A percentile compares a stretch with the other conserved stretches of the same genome.
phyloP scores from a whole-genome alignment of 164 flowering plant genomes.

The Akebia trifoliata region DNA sequence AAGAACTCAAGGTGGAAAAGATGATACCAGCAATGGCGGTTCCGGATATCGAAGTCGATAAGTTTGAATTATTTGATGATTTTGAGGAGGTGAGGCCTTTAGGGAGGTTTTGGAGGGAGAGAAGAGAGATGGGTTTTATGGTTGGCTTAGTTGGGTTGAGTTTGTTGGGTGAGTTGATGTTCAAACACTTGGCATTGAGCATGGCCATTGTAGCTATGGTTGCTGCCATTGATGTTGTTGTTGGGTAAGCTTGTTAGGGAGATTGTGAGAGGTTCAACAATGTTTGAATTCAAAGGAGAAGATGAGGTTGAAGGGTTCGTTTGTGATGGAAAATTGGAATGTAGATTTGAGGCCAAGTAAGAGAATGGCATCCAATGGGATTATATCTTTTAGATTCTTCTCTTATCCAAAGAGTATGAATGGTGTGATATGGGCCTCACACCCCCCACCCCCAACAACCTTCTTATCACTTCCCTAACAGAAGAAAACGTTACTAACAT shows the following conservation, averaged over 20 bases:
- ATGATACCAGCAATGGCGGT: constrained; percentile 68
- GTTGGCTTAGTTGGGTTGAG: constrained; percentile 31
- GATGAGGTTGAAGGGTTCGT: not conserved
- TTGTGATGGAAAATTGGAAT: constrained; percentile 6
- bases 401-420: constrained; percentile 24
- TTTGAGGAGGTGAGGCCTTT: constrained; percentile 37
- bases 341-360: constrained; percentile 6
- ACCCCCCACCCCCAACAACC: constrained; percentile 9
- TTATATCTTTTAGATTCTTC: constrained; percentile 23
- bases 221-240: constrained; percentile 23
- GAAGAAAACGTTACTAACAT: no score
- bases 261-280: no score
- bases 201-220: constrained; percentile 44
- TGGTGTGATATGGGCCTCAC: constrained; percentile 24
- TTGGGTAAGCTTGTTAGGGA: not conserved
- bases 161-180: constrained; percentile 29
- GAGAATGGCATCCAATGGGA: constrained; percentile 21
- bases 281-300: not conserved
- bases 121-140: constrained; percentile 42
- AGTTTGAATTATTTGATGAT: constrained; percentile 14
- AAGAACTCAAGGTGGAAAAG: constrained; percentile 47
- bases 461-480: constrained; percentile 24
- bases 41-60: constrained; percentile 20
- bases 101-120: constrained; percentile 54
- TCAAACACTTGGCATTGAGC: constrained; percentile 48